phyloP scores from a whole-genome alignment of 352 stramenopile species.

The Pythium aquatile region DNA sequence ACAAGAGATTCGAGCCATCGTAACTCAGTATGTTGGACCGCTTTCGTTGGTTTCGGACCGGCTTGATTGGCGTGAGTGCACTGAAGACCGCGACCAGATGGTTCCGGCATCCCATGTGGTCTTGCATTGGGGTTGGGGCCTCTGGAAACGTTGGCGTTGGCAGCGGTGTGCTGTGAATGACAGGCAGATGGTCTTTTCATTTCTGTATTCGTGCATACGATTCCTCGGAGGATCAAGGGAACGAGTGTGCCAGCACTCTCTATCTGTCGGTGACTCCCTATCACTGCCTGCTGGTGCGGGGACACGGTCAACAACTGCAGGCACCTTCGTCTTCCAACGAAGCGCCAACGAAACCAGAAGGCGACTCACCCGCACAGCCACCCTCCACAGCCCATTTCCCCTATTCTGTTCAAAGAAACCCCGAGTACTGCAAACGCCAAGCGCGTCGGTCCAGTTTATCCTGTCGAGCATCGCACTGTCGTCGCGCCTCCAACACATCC shows the following conservation, averaged over 20 bases:
- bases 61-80: background rate
- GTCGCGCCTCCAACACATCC: slow-evolving; percentile 1
- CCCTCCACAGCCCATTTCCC: background rate
- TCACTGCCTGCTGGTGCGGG: slow-evolving; percentile 2
- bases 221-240: background rate
- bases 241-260: background rate
- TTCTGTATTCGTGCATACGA: background rate
- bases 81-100: background rate
- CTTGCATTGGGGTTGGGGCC: background rate
- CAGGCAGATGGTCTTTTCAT: slow-evolving; percentile 2
- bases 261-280: background rate
- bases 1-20: background rate
- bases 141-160: background rate
- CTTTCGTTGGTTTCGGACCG: background rate
- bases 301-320: slow-evolving; percentile 1
- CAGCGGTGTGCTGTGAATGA: background rate
- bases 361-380: background rate
- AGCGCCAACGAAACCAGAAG: background rate
- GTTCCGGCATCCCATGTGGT: slow-evolving; percentile 12
- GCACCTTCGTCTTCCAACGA: slow-evolving; percentile 1
- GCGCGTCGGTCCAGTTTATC: background rate
- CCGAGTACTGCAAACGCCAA: background rate
- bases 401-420: slow-evolving; percentile 3
- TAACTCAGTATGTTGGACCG: background rate
- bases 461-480: background rate